Base-by-base conservation (phyloP, 1,139 yeast species). In the Diutina sp. region DNA sequence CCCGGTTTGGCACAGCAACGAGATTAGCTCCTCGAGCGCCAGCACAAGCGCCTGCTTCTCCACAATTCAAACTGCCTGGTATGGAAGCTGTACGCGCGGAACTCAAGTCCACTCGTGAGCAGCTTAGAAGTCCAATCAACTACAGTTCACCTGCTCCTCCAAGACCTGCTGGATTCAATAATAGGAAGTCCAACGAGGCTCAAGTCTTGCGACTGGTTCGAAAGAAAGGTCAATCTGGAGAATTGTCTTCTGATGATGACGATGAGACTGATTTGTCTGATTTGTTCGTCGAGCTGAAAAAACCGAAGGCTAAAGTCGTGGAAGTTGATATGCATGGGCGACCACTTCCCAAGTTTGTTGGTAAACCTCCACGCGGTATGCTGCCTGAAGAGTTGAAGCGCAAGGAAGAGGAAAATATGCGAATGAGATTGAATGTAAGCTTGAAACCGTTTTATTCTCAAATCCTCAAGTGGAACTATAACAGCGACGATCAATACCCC, bases 121-220 rank as follows among this genome's bases (percentile, higher is more conserved):
- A 61, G 12, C 62, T 67, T 6, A 55, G 63, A 8, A 67, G 70
- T 3, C 61, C 72, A 0, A 64, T 55, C 4, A 56, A 60, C 0
- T 46, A 69, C 61, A 72, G 65, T 72, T 60, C 86, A 70, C 83
- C 83, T 1, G 83, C 84, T 54, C 87, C 96, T 2, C 80, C 97
- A 1, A 76, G 96, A 56, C 88, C 91, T 0, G 82, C 96, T 1
- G 97, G 96, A 0, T 91, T 90, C 69, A 87, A 90, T 65, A 63
- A 73, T 7, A 74, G 71, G 59, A 50, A 50, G 18, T 61, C 62
- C 1, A 11, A 12, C 11, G 63, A 64, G n/a, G 59, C 65, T 1
- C 64, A 59, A 0, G 72, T 69, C 14, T 79, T 76, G n/a, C 67
- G 74, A 35, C 74, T 78, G 0, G 61, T 70, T 55, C 63, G 71